These are phyloP conservation scores for Peronospora belbahrii DNA, from an alignment of 352 stramenopile genomes.

Conservation along the genomic window DNA sequence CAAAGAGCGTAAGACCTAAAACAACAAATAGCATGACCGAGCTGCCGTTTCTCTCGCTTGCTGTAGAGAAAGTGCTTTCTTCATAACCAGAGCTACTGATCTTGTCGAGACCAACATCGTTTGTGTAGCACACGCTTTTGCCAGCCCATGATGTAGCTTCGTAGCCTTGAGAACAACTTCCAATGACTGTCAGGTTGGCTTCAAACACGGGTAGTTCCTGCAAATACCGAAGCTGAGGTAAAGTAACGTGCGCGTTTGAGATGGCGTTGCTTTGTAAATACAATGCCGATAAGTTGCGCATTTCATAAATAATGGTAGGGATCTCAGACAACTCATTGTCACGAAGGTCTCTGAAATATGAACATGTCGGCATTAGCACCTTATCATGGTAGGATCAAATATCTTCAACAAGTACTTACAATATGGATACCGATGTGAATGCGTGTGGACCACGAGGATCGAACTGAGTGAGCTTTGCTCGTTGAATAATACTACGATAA, in stretches of 20 bases:
- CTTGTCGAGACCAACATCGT: conserved; percentile 33
- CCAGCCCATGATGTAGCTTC: conserved; percentile 38
- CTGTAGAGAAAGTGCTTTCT: conserved; percentile 22
- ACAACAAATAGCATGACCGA: conserved; percentile 36
- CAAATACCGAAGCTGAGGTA: conserved; percentile 47
- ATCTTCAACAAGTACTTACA: conserved; percentile 31
- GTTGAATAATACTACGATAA: conserved; percentile 47
- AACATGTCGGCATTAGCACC: conserved; percentile 2
- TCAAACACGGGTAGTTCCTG: conserved; percentile 41
- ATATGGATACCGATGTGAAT: conserved; percentile 37
- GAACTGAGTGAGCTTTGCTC: conserved; percentile 50
- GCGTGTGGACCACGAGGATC: conserved; percentile 37
- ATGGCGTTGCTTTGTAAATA: conserved; percentile 51
- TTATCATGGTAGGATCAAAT: neutral
- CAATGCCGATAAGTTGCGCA: conserved; percentile 45
- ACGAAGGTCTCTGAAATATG: conserved; percentile 41
- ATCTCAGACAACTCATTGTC: conserved; percentile 61
- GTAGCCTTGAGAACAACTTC: conserved; percentile 39
- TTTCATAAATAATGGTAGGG: conserved; percentile 58
- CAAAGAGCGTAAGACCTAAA: conserved; percentile 31
- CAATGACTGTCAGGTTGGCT: conserved; percentile 31
- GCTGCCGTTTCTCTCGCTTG: conserved; percentile 16
- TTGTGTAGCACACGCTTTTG: conserved; percentile 43
- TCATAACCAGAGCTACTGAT: conserved; percentile 30
- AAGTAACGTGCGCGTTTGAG: conserved; percentile 40